A percentile compares a stretch with the other conserved stretches of the same genome.
These are phyloP conservation scores for Crucihimalaya himalaica DNA, from an alignment of 345 rosid genomes.

Conservation along the genomic window DNA sequence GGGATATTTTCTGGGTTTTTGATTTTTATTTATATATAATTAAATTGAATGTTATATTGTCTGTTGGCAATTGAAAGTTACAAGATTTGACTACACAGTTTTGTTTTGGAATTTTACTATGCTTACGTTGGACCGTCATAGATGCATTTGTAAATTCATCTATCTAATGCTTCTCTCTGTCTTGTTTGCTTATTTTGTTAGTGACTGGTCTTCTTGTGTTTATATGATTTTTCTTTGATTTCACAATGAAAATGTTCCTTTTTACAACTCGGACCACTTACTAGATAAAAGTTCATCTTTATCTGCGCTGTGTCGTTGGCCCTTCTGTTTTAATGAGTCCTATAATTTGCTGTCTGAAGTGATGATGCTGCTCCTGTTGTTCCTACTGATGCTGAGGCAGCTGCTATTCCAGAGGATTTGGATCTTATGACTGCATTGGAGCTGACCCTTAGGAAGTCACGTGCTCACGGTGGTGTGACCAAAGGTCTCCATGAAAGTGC, in stretches of 20 bases:
- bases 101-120: not conserved
- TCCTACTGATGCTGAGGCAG: slow-evolving; percentile 46
- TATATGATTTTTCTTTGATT: not conserved
- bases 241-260: not conserved
- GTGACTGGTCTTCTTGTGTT: not conserved
- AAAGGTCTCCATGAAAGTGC: slow-evolving; percentile 74
- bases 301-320: not conserved
- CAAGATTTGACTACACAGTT: not conserved
- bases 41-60: too few relatives aligned
- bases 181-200: not conserved
- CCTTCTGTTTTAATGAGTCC: not conserved
- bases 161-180: not conserved
- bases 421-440: slow-evolving; percentile 76
- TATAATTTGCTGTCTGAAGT: slow-evolving; percentile 41
- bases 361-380: slow-evolving; percentile 58
- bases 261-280: not conserved
- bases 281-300: not conserved
- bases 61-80: not conserved
- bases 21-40: not conserved
- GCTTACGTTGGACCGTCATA: not conserved
- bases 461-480: slow-evolving; percentile 66
- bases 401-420: slow-evolving; percentile 60
- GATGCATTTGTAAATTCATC: not conserved
- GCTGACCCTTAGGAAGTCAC: slow-evolving; percentile 62
- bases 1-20: not conserved